A percentile compares a stretch with the other conserved stretches of the same genome.
phyloP scores from a whole-genome alignment of 805 yeast genomes.

The Kuraishia ogatae region DNA sequence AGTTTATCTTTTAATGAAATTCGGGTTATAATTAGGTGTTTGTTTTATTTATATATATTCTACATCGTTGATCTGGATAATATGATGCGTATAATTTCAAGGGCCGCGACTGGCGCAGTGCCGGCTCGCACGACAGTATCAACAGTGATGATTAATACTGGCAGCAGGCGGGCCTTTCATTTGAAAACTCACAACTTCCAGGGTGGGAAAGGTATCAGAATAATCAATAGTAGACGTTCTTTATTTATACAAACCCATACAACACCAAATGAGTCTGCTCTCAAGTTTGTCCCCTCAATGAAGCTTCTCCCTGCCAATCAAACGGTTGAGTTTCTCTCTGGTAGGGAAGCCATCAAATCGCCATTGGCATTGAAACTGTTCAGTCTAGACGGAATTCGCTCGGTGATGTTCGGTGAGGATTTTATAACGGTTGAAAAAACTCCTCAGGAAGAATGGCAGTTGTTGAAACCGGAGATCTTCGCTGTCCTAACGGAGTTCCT shows the following conservation, averaged over 20 bases:
- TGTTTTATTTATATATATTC: too few species aligned
- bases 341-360: conserved; percentile 67
- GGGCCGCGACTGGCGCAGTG: background rate
- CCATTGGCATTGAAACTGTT: conserved; percentile 74
- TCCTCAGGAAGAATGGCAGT: conserved; percentile 44
- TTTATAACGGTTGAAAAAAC: conserved; percentile 75
- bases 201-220: too few species aligned
- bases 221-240: background rate
- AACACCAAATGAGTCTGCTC: conserved; percentile 82
- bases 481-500: conserved; percentile 46
- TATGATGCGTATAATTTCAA: background rate
- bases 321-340: conserved; percentile 65
- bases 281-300: conserved; percentile 75
- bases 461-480: conserved; percentile 61
- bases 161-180: background rate
- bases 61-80: too few species aligned
- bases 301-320: conserved; percentile 53
- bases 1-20: too few species aligned
- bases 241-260: conserved; percentile 74
- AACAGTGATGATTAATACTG: background rate
- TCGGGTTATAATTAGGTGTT: background rate
- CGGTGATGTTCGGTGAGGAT: conserved; percentile 75
- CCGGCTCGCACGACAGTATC: background rate
- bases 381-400: conserved; percentile 64
- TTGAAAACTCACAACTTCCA: background rate